Base-by-base conservation (phyloP, 441 rosid genomes). In the Croton laevigatus region DNA sequence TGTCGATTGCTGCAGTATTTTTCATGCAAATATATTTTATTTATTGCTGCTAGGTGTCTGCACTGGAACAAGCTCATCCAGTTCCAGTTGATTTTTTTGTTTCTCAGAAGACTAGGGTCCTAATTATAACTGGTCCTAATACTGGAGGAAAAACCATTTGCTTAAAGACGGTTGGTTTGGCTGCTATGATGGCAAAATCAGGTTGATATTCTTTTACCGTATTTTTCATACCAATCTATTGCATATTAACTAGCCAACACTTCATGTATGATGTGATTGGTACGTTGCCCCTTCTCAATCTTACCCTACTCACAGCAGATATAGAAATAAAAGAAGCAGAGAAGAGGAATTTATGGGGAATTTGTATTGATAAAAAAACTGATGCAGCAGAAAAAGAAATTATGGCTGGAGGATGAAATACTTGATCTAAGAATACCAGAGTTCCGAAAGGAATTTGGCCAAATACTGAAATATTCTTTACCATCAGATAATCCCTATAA, bases 181-280 rank as follows among this genome's bases (percentile, higher is more conserved):
- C 98, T 68, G 89, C 94, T 71, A 82, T 94, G 91, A 94, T 94
- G 99, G 98, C 96, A 70, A 94, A 92, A 85, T 87, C 99, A 81
- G 99, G 99, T 89, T 68, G 71, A 64, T 14, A n/a, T 71, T 63
- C 53, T 34, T 58, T 65, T 20, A 27, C 19, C 40, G 14, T 44
- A 10, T 57, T 55, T 72, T 68, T 4, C n/a, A 22, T 49, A 20
- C 23, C 8, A 64, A 44, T 6, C 22, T 42, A 22, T 72, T 37
- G 44, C 34, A 67, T 27, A 27, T 27, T 27, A 27, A 27, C 1
- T 27, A 27, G 3, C 51, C 19, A 40, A 57, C 19, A n/a, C 3
- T 49, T 32, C 57, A 48, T 52, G 11, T 69, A 62, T 62, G 54
- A 46, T 70, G 22, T 64, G 37, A 62, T 19, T 14, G 48, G 23